phyloP scores from a whole-genome alignment of 208 protist genomes.

The Trypanosoma avium region DNA sequence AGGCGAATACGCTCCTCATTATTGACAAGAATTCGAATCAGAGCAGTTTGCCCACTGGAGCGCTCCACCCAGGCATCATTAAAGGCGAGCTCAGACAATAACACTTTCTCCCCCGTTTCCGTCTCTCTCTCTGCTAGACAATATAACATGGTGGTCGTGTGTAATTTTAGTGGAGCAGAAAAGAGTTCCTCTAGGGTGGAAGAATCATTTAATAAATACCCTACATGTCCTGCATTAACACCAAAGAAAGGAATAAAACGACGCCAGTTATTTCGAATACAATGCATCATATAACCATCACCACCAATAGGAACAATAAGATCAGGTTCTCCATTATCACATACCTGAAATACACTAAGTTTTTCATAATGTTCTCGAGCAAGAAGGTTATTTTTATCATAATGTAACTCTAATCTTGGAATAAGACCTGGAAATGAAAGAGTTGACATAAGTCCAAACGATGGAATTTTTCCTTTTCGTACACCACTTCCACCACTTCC shows the following conservation, averaged over 20 bases:
- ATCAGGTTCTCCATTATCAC: slow-evolving; percentile 73
- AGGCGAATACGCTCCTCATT: slow-evolving; percentile 80
- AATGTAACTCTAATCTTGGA: slow-evolving; percentile 82
- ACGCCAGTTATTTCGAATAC: slow-evolving; percentile 87
- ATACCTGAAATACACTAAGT: slow-evolving; percentile 70
- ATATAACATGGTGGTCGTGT: slow-evolving; percentile 88
- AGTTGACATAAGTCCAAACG: slow-evolving; percentile 27
- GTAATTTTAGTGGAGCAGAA: slow-evolving; percentile 79
- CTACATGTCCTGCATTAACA: slow-evolving; percentile 89
- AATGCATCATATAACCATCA: slow-evolving; percentile 93
- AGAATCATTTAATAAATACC: slow-evolving; percentile 85
- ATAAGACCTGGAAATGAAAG: slow-evolving; percentile 74
- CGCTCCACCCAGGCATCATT: slow-evolving; percentile 93
- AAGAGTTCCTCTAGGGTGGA: slow-evolving; percentile 83
- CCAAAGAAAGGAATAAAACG: slow-evolving; percentile 92
- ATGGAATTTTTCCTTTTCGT: slow-evolving; percentile 12
- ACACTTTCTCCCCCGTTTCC: slow-evolving; percentile 54
- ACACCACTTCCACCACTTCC: slow-evolving; percentile 1
- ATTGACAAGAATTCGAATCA: slow-evolving; percentile 89
- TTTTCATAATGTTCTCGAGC: slow-evolving; percentile 82
- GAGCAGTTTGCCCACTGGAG: slow-evolving; percentile 84
- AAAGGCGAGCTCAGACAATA: slow-evolving; percentile 85
- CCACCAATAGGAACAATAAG: slow-evolving; percentile 90
- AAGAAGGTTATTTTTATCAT: slow-evolving; percentile 82
- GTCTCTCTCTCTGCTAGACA: slow-evolving; percentile 80